Evolutionary conservation across 2,329 filamentous ascomycete genomes (phyloP).

Genomic region (Berkeleyomyces basicola): DNA sequence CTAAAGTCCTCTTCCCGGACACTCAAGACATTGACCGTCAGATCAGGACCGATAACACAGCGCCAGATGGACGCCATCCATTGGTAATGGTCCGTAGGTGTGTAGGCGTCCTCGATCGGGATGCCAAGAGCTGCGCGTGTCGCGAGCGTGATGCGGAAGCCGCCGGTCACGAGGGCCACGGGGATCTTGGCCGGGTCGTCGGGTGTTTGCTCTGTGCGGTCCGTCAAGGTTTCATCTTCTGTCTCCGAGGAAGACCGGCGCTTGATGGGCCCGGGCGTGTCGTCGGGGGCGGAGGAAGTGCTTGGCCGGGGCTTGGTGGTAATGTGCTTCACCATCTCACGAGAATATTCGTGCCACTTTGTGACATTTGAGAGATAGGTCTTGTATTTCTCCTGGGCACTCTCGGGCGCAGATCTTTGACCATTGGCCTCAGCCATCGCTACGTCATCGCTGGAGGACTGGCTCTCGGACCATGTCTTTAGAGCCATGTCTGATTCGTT

Average conservation of each 20-base stretch:
- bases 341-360: conserved; percentile 60
- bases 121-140: conserved; percentile 59
- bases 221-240: not conserved
- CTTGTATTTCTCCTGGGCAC: conserved; percentile 22
- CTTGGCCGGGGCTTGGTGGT: conserved; percentile 18
- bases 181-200: not conserved
- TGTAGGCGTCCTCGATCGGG: conserved; percentile 61
- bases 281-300: conserved; percentile 5
- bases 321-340: conserved; percentile 45
- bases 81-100: conserved; percentile 83
- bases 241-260: not conserved
- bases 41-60: conserved; percentile 64
- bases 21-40: conserved; percentile 50
- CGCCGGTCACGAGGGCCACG: conserved; percentile 57
- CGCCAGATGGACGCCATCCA: conserved; percentile 95
- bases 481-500: conserved; percentile 27
- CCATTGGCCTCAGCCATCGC: conserved; percentile 8
- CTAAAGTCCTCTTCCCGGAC: conserved; percentile 22
- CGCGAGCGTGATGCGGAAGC: conserved; percentile 65
- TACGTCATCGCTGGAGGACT: not conserved
- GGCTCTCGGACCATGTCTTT: conserved; percentile 28
- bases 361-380: conserved; percentile 52
- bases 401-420: not conserved
- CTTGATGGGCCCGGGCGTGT: conserved; percentile 1
- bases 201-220: not conserved